Percentiles rank a stretch among this genome's conserved stretches.
These are phyloP conservation scores for Metschnikowia bowlesiae DNA, from an alignment of 805 yeast species.

Conservation along the genomic window DNA sequence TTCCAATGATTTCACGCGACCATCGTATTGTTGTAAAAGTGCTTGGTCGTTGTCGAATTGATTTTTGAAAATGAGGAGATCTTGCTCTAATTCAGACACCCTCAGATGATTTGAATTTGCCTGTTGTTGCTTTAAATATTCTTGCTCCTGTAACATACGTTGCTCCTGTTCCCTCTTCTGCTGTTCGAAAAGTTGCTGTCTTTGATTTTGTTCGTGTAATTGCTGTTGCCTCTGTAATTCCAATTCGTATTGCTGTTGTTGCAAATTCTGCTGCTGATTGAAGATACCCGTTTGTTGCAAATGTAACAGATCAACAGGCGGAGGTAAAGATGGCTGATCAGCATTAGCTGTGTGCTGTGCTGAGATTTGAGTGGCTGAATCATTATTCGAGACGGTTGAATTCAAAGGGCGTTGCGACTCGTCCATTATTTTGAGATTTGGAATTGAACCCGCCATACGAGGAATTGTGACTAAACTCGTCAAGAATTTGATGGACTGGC, in stretches of 20 bases:
- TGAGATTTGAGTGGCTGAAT: constrained; percentile 38
- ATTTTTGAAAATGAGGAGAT: constrained; percentile 64
- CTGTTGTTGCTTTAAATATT: constrained; percentile 58
- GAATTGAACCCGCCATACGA: constrained; percentile 54
- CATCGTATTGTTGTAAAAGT: constrained; percentile 81
- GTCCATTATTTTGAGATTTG: constrained; percentile 49
- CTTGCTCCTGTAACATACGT: constrained; percentile 67
- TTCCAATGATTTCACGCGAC: constrained; percentile 77
- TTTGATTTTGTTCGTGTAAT: constrained; percentile 62
- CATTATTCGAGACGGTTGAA: constrained; percentile 20
- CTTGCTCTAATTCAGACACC: constrained; percentile 78
- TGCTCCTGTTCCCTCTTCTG: constrained; percentile 69
- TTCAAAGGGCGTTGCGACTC: constrained; percentile 33
- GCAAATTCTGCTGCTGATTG: constrained; percentile 49
- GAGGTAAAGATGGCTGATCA: constrained; percentile 35
- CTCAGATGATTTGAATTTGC: constrained; percentile 74
- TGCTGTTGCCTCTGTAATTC: constrained; percentile 63
- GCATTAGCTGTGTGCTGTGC: constrained; percentile 37
- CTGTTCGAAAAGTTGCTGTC: constrained; percentile 68
- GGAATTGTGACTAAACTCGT: constrained; percentile 81
- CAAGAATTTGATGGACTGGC: constrained; percentile 76
- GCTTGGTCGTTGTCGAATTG: constrained; percentile 85
- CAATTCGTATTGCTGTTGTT: constrained; percentile 59
- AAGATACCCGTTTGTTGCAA: constrained; percentile 55
- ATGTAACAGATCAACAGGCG: constrained; percentile 32